Evolutionary conservation across 345 rosid genomes (phyloP).

Genomic region (Gossypium stocksii): DNA sequence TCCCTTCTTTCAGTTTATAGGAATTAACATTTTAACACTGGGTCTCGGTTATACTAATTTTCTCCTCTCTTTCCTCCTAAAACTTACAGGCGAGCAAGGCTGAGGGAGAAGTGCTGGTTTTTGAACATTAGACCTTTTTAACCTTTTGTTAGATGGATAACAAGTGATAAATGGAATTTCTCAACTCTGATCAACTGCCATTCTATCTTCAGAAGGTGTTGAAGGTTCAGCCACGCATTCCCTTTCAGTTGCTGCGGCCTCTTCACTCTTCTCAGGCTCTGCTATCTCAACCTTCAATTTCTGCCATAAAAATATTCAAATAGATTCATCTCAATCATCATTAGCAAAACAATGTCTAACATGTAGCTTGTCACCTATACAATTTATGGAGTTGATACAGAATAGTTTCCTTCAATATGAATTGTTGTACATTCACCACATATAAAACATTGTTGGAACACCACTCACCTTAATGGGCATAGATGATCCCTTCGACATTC

Average conservation of each 20-base stretch:
- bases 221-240: constrained; percentile 25
- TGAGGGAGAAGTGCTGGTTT: neutral
- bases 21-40: neutral
- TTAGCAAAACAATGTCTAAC: neutral
- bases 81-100: neutral
- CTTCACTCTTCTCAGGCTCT: constrained; percentile 25
- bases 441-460: neutral
- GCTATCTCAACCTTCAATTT: constrained; percentile 37
- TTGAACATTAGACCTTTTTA: neutral
- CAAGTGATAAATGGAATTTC: neutral
- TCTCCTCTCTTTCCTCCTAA: neutral
- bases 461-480: constrained; percentile 1
- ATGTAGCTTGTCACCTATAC: neutral
- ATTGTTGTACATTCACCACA: neutral
- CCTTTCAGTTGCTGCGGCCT: constrained; percentile 22
- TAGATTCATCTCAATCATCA: neutral
- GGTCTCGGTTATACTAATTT: neutral
- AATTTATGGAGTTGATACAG: neutral
- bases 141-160: neutral
- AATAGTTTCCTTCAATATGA: neutral
- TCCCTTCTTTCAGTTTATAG: neutral
- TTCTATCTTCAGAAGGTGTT: constrained; percentile 15
- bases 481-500: constrained; percentile 7
- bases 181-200: constrained; percentile 12
- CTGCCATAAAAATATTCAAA: constrained; percentile 22